Percentiles rank a stretch among this genome's conserved stretches.
phyloP scores from a whole-genome alignment of 306 rosid genomes.

The Cucurbita maxima region DNA sequence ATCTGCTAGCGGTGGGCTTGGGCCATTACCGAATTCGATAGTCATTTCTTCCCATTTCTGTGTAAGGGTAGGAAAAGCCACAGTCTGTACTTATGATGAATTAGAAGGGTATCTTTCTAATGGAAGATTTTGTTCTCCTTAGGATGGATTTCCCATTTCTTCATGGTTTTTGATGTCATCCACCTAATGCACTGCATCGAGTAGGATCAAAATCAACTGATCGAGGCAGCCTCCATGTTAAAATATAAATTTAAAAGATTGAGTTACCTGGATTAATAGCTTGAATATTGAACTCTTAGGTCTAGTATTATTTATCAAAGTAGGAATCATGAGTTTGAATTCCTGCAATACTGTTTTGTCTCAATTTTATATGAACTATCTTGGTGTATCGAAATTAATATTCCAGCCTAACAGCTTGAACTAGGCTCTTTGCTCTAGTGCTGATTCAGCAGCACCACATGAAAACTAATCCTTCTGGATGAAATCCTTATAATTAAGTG shows the following conservation, averaged over 20 bases:
- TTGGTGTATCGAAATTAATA: neutral
- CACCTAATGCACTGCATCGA: neutral
- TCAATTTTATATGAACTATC: neutral
- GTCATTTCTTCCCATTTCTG: neutral
- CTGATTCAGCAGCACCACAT: neutral
- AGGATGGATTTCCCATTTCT: constrained; percentile 1
- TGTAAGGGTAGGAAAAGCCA: too few species aligned
- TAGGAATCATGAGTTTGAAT: neutral
- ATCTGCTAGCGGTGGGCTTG: too few species aligned
- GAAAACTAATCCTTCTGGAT: neutral
- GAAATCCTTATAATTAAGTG: neutral
- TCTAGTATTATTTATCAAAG: neutral
- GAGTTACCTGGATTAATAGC: neutral
- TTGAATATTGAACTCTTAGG: neutral
- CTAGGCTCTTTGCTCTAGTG: neutral
- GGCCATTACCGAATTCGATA: neutral
- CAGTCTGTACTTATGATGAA: too few species aligned
- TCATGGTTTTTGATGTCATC: neutral
- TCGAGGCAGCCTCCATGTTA: neutral
- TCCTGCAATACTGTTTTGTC: neutral
- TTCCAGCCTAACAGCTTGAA: neutral
- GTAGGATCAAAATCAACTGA: neutral
- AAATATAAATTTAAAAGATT: neutral
- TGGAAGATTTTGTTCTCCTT: neutral
- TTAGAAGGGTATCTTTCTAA: neutral